A percentile compares a stretch with the other conserved stretches of the same genome.
Evolutionary conservation across 371 early-diverging fungal species (phyloP).

Genomic region (Syncephalastrum monosporum): DNA sequence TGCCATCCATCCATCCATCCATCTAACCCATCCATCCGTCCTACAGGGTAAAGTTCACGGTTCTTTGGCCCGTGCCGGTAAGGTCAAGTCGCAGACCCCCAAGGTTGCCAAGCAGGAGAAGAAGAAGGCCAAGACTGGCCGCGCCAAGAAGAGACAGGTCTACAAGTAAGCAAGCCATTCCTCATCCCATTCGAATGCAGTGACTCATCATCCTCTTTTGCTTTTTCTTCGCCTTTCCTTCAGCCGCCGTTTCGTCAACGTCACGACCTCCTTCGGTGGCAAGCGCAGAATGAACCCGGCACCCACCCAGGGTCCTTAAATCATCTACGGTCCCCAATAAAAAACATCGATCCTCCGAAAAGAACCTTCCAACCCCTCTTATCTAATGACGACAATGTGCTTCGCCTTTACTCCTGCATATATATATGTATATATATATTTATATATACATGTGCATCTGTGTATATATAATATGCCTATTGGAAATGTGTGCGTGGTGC

Average conservation of each 20-base stretch:
- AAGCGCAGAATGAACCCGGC: constrained; percentile 88
- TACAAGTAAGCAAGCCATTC: constrained; percentile 69
- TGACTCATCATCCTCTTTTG: not conserved
- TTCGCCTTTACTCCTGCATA: no score
- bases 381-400: no score
- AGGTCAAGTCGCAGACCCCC: constrained; percentile 99
- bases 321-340: not conserved
- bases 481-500: no score
- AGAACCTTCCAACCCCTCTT: no score
- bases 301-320: constrained; percentile 58
- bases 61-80: constrained; percentile 99
- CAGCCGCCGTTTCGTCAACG: constrained; percentile 94
- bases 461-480: no score
- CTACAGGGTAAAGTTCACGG: constrained; percentile 98
- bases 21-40: constrained; percentile 11
- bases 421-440: no score
- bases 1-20: constrained; percentile 15
- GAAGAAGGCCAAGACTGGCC: constrained; percentile 91
- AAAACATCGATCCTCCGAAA: no score
- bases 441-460: no score
- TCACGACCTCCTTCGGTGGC: constrained; percentile 81
- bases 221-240: not conserved
- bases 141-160: constrained; percentile 97
- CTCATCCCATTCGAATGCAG: not conserved
- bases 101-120: constrained; percentile 99